These are phyloP conservation scores for Blastobotrys terrestris DNA, from an alignment of 805 yeast genomes.

Conservation along the genomic window DNA sequence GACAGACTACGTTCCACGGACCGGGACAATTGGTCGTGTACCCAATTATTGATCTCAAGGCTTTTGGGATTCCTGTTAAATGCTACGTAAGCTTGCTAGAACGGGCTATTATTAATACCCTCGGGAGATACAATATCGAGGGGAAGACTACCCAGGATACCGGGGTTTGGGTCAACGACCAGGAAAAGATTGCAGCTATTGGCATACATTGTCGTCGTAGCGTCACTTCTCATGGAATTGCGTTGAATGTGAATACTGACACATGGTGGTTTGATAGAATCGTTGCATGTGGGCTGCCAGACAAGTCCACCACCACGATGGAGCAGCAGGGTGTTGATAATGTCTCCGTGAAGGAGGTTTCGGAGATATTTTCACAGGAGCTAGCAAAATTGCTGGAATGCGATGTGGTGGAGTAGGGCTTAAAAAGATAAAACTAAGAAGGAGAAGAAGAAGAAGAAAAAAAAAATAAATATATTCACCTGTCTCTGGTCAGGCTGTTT, in stretches of 20 bases:
- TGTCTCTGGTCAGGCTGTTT: constrained; percentile 12
- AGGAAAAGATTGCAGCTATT: constrained; percentile 73
- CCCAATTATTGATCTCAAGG: constrained; percentile 64
- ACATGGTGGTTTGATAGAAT: constrained; percentile 62
- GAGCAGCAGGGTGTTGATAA: constrained; percentile 23
- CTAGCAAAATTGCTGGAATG: constrained; percentile 36
- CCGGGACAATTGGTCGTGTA: constrained; percentile 90
- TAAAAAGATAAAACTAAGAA: background rate
- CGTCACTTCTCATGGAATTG: constrained; percentile 84
- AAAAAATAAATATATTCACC: background rate
- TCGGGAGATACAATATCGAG: constrained; percentile 38
- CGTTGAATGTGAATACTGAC: constrained; percentile 73
- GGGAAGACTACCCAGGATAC: constrained; percentile 61
- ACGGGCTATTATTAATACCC: constrained; percentile 44
- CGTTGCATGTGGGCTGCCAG: constrained; percentile 81
- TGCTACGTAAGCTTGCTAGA: constrained; percentile 65
- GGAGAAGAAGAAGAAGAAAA: background rate
- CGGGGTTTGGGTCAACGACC: constrained; percentile 73
- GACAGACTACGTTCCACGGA: constrained; percentile 95
- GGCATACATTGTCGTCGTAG: constrained; percentile 84
- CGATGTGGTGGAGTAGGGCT: background rate
- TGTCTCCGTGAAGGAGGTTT: constrained; percentile 35
- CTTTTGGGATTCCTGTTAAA: constrained; percentile 52
- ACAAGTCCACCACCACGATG: constrained; percentile 52
- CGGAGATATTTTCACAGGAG: constrained; percentile 39